Base-by-base conservation (phyloP, 495 filamentous ascomycete genomes). In the Pyrenula aspistea region DNA sequence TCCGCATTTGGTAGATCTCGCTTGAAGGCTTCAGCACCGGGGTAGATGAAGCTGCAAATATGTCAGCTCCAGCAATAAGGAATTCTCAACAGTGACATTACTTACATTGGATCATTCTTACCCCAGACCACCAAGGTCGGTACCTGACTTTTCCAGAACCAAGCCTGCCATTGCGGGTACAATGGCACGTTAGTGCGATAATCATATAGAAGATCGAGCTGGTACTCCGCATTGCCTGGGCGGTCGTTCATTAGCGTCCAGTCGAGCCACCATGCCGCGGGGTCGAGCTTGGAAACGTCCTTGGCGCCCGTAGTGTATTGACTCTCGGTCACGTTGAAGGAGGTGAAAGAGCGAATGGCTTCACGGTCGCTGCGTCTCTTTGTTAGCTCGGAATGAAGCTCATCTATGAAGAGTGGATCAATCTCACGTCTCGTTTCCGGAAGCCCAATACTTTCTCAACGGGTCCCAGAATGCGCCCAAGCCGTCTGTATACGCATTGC, bases 121-220 rank as follows among this genome's bases (percentile, higher is more conserved):
- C 84, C 83, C 83, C 84, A 87, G 2, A 77, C 70, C 2, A 77
- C 80, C 59, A 87, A 59, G 1, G 83, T 53, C 2, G 82, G 82
- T 0, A 83, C 73, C 57, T 78, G 70, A 1, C 67, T 76, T 19
- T 68, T 62, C 3, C 77, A 64, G 50, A 86, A 77, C 53, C 79
- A 86, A 49, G 68, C 68, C n/a, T 87, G 83, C 54, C 82, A 85
- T 12, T 69, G 67, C 3, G 76, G 71, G 60, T 86, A 87, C 52
- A 80, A 62, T 25, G 64, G 56, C 23, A 83, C 57, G 66, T 84
- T 82, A 21, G 57, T 79, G 25, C 68, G 62, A 58, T 85, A 85
- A 53, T 84, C 80, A 49, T 74, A 69, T 20, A 86, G 75, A 10
- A 86, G 58, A 54, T 77, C 80, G 0, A 85, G 56, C 62, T 86